Conservation (phyloP, 1,284 basidiomycete genomes). For the Fomitiporia mediterranea region DNA sequence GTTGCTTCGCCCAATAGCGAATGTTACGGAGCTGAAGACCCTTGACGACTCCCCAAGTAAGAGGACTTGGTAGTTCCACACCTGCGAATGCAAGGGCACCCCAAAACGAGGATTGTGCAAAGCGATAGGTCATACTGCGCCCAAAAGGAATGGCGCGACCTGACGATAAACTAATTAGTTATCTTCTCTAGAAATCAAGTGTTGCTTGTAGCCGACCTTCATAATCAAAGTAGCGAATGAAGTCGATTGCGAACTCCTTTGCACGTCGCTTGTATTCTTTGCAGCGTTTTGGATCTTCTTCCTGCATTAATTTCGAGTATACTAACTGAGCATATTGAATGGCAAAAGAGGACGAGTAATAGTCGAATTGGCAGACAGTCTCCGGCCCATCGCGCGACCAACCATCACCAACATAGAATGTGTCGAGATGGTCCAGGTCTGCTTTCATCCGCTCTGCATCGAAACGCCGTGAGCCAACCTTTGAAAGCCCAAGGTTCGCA, state of each 20-base stretch:
- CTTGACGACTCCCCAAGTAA: conserved; percentile 72
- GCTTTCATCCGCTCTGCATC: conserved; percentile 61
- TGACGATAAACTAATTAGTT: conserved; percentile 25
- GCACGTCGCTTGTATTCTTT: conserved; percentile 63
- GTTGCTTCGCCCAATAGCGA: conserved; percentile 63
- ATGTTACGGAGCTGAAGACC: conserved; percentile 71
- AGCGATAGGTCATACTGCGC: conserved; percentile 71
- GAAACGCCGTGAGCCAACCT: conserved; percentile 55
- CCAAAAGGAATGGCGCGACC: conserved; percentile 76
- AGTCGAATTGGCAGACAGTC: conserved; percentile 74
- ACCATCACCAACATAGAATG: conserved; percentile 72
- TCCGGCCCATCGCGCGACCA: conserved; percentile 78
- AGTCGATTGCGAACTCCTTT: conserved; percentile 59
- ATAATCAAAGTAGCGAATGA: conserved; percentile 71
- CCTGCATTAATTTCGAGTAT: conserved; percentile 63
- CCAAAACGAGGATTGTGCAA: conserved; percentile 77
- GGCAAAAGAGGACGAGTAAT: conserved; percentile 76
- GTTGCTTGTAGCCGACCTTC: conserved; percentile 42
- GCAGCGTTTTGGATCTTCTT: conserved; percentile 60
- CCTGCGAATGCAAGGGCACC: conserved; percentile 69
- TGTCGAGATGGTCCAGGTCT: conserved; percentile 73
- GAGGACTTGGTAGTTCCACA: conserved; percentile 59
- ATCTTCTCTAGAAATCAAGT: not conserved
- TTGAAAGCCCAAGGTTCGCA: conserved; percentile 68
- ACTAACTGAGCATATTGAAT: conserved; percentile 72